Evolutionary conservation across 148 eudicot genomes (phyloP).

Genomic region (Agrostemma githago): DNA sequence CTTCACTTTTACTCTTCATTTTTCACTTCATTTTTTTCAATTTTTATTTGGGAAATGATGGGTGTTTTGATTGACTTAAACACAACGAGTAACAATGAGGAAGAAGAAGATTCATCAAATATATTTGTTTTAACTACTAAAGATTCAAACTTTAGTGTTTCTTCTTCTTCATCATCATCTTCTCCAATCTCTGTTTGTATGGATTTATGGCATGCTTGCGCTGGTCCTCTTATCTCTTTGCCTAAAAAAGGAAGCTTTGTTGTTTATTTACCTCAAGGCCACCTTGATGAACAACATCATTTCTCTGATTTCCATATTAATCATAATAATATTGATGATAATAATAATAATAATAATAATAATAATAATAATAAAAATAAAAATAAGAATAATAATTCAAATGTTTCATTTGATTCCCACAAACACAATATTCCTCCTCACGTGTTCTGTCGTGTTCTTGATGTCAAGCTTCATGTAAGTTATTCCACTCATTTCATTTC

Average conservation of each 20-base stretch:
- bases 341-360: neutral
- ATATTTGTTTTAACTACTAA: neutral
- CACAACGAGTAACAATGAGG: conserved; percentile 50
- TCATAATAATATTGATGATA: conserved; percentile 7
- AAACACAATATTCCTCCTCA: conserved; percentile 55
- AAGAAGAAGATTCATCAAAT: conserved; percentile 21
- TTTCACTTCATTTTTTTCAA: neutral
- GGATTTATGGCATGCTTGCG: conserved; percentile 99
- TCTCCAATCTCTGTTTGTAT: conserved; percentile 50
- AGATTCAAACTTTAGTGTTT: conserved; percentile 18
- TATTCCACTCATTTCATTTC: neutral
- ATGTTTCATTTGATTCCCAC: conserved; percentile 22
- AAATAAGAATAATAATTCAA: neutral
- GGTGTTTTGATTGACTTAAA: conserved; percentile 82
- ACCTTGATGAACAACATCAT: conserved; percentile 47
- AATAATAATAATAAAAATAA: neutral
- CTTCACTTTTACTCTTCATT: neutral
- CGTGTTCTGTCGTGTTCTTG: conserved; percentile 90
- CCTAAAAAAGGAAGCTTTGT: conserved; percentile 81
- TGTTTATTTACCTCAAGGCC: conserved; percentile 88
- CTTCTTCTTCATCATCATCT: conserved; percentile 21
- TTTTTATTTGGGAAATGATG: conserved; percentile 41
- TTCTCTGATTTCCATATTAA: conserved; percentile 39
- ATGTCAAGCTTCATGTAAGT: conserved; percentile 90
- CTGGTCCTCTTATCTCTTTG: conserved; percentile 69